These are phyloP conservation scores for Xylaria sp. DNA, from an alignment of 2,329 filamentous ascomycete genomes.

Conservation along the genomic window DNA sequence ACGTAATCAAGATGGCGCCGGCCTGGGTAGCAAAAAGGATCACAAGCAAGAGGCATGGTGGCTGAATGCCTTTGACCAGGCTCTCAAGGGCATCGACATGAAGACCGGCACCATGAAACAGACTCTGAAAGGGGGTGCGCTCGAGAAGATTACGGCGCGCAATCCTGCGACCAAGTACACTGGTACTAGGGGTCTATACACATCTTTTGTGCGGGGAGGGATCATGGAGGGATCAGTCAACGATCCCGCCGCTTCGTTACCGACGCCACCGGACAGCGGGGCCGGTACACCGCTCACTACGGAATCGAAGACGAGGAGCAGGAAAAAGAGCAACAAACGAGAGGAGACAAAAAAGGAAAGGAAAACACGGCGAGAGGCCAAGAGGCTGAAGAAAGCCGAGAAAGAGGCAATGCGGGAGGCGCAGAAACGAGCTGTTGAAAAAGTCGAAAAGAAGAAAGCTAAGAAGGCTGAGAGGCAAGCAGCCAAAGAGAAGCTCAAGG, in stretches of 20 bases:
- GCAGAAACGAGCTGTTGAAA: conserved; percentile 40
- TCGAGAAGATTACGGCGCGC: conserved; percentile 57
- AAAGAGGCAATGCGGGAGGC: conserved; percentile 33
- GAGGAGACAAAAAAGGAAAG: conserved; percentile 35
- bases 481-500: conserved; percentile 42
- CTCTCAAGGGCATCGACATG: conserved; percentile 77
- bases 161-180: conserved; percentile 61
- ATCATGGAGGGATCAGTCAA: conserved; percentile 73
- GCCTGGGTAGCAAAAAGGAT: conserved; percentile 77
- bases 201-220: conserved; percentile 84
- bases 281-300: conserved; percentile 40
- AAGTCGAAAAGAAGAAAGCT: conserved; percentile 47
- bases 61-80: conserved; percentile 92
- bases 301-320: conserved; percentile 38
- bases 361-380: conserved; percentile 40
- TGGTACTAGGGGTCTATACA: conserved; percentile 71
- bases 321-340: conserved; percentile 30
- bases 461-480: conserved; percentile 51
- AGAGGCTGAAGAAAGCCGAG: conserved; percentile 40
- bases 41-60: conserved; percentile 88
- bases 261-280: conserved; percentile 42
- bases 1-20: conserved; percentile 80
- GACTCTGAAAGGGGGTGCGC: conserved; percentile 58
- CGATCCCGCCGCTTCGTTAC: conserved; percentile 30
- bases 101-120: conserved; percentile 62